Evolutionary conservation across 2,329 filamentous ascomycete species (phyloP), one percentile per base, ranked within the genome.

Genomic region (Spiromastix sp.): DNA sequence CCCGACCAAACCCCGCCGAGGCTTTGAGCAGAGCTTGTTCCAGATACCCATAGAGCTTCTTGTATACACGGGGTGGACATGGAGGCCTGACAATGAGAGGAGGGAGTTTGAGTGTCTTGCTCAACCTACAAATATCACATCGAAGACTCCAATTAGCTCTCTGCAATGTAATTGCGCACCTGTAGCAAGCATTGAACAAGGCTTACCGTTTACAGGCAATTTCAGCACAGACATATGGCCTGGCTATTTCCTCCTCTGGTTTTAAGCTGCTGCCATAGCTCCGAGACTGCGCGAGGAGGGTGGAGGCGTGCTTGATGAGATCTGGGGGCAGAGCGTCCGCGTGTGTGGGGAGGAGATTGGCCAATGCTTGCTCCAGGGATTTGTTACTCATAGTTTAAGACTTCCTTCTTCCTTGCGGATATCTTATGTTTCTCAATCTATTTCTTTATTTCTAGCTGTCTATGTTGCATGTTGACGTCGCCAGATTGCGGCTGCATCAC

Each of bases 241-340:
- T 73, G n/a, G 81, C 85, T 44, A 91, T 77, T 56, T 95, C 87
- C 56, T 94, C 86, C 37, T 93, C 85, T 3, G 78, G 71, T 54
- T 86, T 93, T 35, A 95, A 67, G 11, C 74, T 81, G 50, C 76
- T 79, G 32, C 84, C 85, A 49, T 77, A 79, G 51, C 78, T 76
- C 21, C 84, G 77, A 9, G 85, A 93, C 57, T 91, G 85, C 2
- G 83, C 79, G 29, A 93, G 72, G 5, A 93, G 66, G 6, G 80
- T 85, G 34, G 71, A 67, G 1, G 85, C 77, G 7, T 87, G 70
- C 38, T 82, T 74, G 38, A 84, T 59, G 4, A 93, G 74, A n/a
- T 77, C 68, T 8, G 70, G 65, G 0, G 84, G 83, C 0, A 89
- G 63, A 30, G 74, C 66, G 19, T 73, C 71, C 42, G 77, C 77